A percentile compares a stretch with the other conserved stretches of the same genome.
Conservation (phyloP, 768 basidiomycete species). For the Cystobasidium tubakii region DNA sequence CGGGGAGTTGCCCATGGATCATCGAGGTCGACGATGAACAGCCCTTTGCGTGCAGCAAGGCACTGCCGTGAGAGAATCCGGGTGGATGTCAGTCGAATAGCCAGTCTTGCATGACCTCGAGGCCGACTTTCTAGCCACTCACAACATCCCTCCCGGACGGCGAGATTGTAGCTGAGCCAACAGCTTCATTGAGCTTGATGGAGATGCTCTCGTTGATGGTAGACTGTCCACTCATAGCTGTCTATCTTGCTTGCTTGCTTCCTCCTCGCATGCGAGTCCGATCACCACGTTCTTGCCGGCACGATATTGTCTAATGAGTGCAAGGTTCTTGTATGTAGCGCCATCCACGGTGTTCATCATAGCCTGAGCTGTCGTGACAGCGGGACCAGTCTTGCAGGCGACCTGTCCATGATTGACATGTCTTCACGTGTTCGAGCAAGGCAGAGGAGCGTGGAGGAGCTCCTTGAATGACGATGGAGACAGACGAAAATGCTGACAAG, state of each 20-base stretch:
- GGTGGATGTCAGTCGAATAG: too few species aligned
- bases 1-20: slow-evolving; percentile 78
- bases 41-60: slow-evolving; percentile 61
- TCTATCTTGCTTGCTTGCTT: neutral
- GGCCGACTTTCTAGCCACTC: neutral
- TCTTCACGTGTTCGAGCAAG: too few species aligned
- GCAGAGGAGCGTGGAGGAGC: too few species aligned
- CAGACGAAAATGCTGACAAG: too few species aligned
- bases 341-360: too few species aligned
- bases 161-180: slow-evolving; percentile 45
- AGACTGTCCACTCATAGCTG: slow-evolving; percentile 29
- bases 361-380: too few species aligned
- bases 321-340: too few species aligned
- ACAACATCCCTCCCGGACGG: slow-evolving; percentile 73
- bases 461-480: too few species aligned
- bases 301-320: too few species aligned
- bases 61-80: neutral
- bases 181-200: slow-evolving; percentile 48
- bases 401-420: too few species aligned
- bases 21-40: slow-evolving; percentile 91
- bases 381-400: too few species aligned
- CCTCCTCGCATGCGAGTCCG: neutral
- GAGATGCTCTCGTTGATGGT: slow-evolving; percentile 41
- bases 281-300: too few species aligned
- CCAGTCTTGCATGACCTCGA: slow-evolving; percentile 66